Evolutionary conservation across 257 asterid species (phyloP), one percentile per base, ranked within the genome.

Genomic region (Solanum dulcamara): DNA sequence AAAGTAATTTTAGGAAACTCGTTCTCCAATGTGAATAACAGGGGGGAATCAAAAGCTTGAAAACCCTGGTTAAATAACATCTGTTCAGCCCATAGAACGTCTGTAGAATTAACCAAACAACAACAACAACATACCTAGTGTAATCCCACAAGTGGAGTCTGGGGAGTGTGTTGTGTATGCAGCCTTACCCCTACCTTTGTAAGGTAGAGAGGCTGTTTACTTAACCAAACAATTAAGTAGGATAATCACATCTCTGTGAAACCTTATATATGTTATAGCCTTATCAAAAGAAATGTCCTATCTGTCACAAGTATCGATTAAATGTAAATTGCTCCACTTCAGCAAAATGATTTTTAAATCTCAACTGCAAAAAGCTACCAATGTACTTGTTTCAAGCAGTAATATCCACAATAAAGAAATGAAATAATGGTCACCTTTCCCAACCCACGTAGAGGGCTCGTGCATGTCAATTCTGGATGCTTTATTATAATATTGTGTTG

Each of bases 371-470:
- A 28, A 79, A 79, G 28, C 44, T 64, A 79, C 30, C 11, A 14
- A 17, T 28, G 30, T 30, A 79, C 66, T 48, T 79, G 20, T 79
- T 79, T 79, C 85, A 57, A 84, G 51, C 81, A 81, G 44, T 51
- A 83, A 72, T 50, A 44, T 33, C 82, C 59, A 59, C 62, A 70
- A 28, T 35, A 80, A 44, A 84, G 72, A 84, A 81, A 86, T 33
- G 64, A 59, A 68, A 51, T 79, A 30, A 30, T 55, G 44, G 38
- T 83, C 90, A 96, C 99, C 99, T 95, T 96, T 96, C 86, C 99
- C 99, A 88, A 96, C 93, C 99, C 99, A 96, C 37, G 99, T 96
- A 85, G 98, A 95, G 83, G 99, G 97, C 89, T 96, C 99, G 28
- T 96, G 99, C 94, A 94, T 91, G 89, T 96, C 99, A 89, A 96